Evolutionary conservation across 192 early-diverging fungal genomes (phyloP).

Genomic region (Phlyctochytrium arcticum): DNA sequence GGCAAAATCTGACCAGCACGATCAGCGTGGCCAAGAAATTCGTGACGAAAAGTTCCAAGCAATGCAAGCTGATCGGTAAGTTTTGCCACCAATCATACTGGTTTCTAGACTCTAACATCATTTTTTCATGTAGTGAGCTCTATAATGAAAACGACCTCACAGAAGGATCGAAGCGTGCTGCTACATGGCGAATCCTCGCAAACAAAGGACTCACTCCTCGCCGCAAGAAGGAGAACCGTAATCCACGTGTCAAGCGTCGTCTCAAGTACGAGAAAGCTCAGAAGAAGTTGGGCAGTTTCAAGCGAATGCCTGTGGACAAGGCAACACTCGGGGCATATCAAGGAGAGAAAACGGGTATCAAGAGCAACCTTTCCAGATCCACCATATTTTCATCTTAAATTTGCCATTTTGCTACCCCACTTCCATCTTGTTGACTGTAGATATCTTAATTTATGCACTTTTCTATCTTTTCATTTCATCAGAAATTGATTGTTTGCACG

Average conservation of each 20-base stretch:
- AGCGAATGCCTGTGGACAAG: slow-evolving; percentile 63
- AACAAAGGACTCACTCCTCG: slow-evolving; percentile 93
- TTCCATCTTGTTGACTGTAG: too few species aligned
- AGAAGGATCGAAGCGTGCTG: slow-evolving; percentile 67
- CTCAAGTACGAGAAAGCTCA: slow-evolving; percentile 83
- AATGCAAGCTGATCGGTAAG: background rate
- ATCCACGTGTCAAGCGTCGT: slow-evolving; percentile 90
- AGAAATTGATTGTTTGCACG: too few species aligned
- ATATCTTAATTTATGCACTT: too few species aligned
- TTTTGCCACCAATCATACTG: background rate
- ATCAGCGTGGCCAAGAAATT: slow-evolving; percentile 31
- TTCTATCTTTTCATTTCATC: too few species aligned
- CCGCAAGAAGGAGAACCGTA: slow-evolving; percentile 89
- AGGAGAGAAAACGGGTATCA: slow-evolving; percentile 95
- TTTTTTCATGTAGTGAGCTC: background rate
- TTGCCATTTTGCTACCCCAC: too few species aligned
- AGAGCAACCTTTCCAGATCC: slow-evolving; percentile 74
- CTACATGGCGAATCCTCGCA: slow-evolving; percentile 86
- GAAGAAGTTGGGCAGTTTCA: slow-evolving; percentile 84
- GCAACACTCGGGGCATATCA: slow-evolving; percentile 62
- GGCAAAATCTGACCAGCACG: slow-evolving; percentile 38
- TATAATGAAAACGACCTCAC: slow-evolving; percentile 43
- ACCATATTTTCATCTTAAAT: slow-evolving; percentile 55
- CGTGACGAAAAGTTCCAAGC: slow-evolving; percentile 6
- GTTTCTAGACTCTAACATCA: too few species aligned